A percentile compares a stretch with the other conserved stretches of the same genome.
phyloP scores from a whole-genome alignment of 192 early-diverging fungal species.

The Backusella psychrophila region DNA sequence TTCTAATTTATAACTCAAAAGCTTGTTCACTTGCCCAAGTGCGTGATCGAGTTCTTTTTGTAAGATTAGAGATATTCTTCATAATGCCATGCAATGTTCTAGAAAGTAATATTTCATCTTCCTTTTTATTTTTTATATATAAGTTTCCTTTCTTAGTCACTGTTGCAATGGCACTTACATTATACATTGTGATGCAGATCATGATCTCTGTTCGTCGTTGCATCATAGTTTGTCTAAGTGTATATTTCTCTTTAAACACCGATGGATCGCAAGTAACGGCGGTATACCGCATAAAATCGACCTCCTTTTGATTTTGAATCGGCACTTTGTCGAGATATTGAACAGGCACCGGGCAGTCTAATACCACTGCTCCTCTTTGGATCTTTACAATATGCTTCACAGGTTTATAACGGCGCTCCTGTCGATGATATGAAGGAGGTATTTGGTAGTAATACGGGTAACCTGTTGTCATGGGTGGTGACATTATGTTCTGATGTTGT shows the following conservation, averaged over 20 bases:
- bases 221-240: conserved; percentile 71
- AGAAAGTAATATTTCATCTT: conserved; percentile 88
- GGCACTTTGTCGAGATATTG: conserved; percentile 53
- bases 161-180: conserved; percentile 37
- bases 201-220: conserved; percentile 71
- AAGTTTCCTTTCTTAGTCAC: background rate
- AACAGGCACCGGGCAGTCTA: conserved; percentile 67
- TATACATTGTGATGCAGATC: conserved; percentile 81
- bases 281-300: conserved; percentile 91
- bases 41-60: conserved; percentile 70
- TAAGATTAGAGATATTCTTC: conserved; percentile 91
- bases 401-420: background rate
- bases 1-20: background rate
- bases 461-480: background rate
- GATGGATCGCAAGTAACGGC: conserved; percentile 85
- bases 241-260: conserved; percentile 80
- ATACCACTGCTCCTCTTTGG: conserved; percentile 66
- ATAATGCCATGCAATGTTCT: conserved; percentile 84
- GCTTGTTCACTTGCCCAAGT: conserved; percentile 56
- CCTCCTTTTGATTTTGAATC: conserved; percentile 67
- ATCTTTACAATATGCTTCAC: conserved; percentile 49
- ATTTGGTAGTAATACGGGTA: background rate
- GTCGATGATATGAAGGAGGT: background rate
- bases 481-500: background rate
- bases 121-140: conserved; percentile 40